Evolutionary conservation across 2,329 filamentous ascomycete species (phyloP).

Genomic region (Fusarium euwallaceae): DNA sequence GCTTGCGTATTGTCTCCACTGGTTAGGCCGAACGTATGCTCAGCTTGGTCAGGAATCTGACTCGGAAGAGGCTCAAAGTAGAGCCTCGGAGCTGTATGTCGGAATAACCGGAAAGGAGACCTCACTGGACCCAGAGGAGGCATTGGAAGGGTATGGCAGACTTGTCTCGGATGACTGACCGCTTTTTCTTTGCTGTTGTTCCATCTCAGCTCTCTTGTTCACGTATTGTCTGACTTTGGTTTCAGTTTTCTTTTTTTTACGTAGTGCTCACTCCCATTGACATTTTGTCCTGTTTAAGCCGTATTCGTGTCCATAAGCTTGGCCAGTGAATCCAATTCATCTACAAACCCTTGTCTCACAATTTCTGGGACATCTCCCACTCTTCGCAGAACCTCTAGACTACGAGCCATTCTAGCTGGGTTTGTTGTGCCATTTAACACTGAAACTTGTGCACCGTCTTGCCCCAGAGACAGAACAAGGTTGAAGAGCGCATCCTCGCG

Average conservation of each 20-base stretch:
- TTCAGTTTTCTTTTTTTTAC: too few relatives aligned
- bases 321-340: neutral
- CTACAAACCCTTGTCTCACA: neutral
- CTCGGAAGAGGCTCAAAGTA: neutral
- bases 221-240: too few relatives aligned
- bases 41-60: neutral
- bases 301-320: neutral
- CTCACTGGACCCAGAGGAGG: neutral
- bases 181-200: neutral
- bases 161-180: neutral
- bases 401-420: neutral
- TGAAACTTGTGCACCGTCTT: neutral
- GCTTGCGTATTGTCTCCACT: neutral
- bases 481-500: neutral
- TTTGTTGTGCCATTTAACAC: neutral
- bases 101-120: neutral
- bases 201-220: neutral
- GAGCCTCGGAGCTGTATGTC: neutral
- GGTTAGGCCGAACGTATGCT: neutral
- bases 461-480: neutral
- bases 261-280: too few relatives aligned
- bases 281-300: neutral
- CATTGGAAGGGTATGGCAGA: neutral
- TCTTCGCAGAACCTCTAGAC: neutral
- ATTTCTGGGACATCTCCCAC: neutral